Conservation (phyloP, 108 stramenopile genomes). For the Nitzschia sp. region DNA sequence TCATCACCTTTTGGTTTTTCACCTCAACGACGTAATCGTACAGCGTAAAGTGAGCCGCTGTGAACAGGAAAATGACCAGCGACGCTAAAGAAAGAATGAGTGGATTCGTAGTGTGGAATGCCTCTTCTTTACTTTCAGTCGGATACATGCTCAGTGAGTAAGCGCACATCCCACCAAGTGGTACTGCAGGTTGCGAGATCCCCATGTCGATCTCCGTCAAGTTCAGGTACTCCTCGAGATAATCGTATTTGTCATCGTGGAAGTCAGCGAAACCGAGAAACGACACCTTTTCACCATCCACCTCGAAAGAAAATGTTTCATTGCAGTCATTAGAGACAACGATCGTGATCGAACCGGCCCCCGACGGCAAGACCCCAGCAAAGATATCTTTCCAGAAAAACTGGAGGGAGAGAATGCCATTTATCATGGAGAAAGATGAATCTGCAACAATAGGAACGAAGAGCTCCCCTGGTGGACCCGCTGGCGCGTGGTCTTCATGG, state of each 20-base stretch:
- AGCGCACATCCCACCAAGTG: neutral
- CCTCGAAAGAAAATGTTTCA: conserved; percentile 37
- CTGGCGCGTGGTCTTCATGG: neutral
- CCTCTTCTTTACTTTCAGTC: conserved; percentile 4
- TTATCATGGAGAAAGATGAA: neutral
- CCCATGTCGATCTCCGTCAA: neutral
- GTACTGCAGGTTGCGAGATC: neutral
- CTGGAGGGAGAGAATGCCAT: neutral
- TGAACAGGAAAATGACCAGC: conserved; percentile 21
- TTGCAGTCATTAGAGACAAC: conserved; percentile 6
- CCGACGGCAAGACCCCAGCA: neutral
- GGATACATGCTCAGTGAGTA: conserved; percentile 20
- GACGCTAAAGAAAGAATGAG: conserved; percentile 1
- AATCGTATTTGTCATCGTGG: conserved; percentile 45
- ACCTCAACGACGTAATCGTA: conserved; percentile 27
- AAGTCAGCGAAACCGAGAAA: conserved; percentile 52
- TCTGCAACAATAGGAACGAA: neutral
- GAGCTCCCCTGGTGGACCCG: neutral
- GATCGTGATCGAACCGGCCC: neutral
- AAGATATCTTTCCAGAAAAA: conserved; percentile 5
- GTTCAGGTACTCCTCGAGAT: conserved; percentile 1
- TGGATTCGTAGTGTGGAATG: conserved; percentile 17
- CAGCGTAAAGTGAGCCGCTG: conserved; percentile 12
- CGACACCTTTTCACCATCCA: conserved; percentile 38
- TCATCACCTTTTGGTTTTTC: conserved; percentile 10